phyloP scores from a whole-genome alignment of 257 asterid species.

The Apocynum venetum region DNA sequence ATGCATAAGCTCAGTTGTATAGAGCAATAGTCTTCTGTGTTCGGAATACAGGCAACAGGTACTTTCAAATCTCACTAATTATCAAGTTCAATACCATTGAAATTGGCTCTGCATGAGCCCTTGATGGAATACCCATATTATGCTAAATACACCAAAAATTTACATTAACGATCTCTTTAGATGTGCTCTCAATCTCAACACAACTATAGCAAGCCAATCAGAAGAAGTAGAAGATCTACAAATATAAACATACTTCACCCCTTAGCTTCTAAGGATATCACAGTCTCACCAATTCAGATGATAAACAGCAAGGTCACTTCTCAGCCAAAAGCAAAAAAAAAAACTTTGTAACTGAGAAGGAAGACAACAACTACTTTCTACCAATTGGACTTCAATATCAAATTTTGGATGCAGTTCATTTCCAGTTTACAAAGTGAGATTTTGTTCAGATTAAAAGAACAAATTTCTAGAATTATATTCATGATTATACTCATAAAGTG shows the following conservation, averaged over 20 bases:
- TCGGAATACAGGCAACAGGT: not conserved
- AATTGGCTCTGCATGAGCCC: not conserved
- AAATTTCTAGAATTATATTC: not conserved
- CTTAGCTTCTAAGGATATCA: not conserved
- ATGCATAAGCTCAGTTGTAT: not conserved
- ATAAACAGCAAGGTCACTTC: not conserved
- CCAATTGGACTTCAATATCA: not conserved
- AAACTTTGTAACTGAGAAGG: not conserved
- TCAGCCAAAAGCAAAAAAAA: not conserved
- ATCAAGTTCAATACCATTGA: not conserved
- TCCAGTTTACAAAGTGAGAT: not conserved
- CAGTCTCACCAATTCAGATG: not conserved
- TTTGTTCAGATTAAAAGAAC: not conserved
- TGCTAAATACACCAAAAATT: not conserved
- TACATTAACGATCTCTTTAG: not conserved
- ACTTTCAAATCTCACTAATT: not conserved
- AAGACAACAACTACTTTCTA: not conserved
- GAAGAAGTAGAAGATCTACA: not conserved
- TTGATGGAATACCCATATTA: not conserved
- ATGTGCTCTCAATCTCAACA: not conserved
- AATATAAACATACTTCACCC: not conserved
- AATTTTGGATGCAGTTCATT: not conserved
- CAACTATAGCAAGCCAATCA: not conserved
- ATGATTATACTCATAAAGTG: not conserved
- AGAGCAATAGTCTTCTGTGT: not conserved